Conservation (phyloP, 2,329 filamentous ascomycete genomes). For the Neospermospora avenae region DNA sequence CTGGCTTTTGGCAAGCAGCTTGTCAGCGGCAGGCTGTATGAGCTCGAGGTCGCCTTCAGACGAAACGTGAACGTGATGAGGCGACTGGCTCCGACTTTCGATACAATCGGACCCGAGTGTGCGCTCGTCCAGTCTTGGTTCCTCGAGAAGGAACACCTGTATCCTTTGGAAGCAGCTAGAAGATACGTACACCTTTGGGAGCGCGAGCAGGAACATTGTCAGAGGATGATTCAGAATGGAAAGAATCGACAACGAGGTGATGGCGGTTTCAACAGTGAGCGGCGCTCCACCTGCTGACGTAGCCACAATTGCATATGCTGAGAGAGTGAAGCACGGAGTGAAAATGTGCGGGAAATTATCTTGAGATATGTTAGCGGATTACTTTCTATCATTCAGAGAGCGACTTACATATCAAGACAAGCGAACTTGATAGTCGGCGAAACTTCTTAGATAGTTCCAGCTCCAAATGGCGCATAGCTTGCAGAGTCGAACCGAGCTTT, state of each 20-base stretch:
- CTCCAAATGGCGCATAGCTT: background rate
- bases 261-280: background rate
- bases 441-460: background rate
- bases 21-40: background rate
- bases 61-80: background rate
- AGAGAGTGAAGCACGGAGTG: background rate
- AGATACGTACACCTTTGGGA: conserved; percentile 1
- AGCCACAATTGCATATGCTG: background rate
- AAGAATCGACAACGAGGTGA: background rate
- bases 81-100: background rate
- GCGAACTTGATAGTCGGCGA: background rate
- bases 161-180: conserved; percentile 1
- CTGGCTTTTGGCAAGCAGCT: background rate
- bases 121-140: background rate
- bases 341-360: background rate
- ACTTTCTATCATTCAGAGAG: background rate
- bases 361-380: background rate
- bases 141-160: background rate
- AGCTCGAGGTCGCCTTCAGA: background rate
- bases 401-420: background rate
- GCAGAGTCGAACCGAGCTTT: background rate
- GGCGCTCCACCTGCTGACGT: background rate
- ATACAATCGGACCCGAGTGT: background rate
- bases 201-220: background rate
- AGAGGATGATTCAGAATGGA: background rate